Base-by-base conservation (phyloP, 768 basidiomycete species). In the Leccinellum luteum region DNA sequence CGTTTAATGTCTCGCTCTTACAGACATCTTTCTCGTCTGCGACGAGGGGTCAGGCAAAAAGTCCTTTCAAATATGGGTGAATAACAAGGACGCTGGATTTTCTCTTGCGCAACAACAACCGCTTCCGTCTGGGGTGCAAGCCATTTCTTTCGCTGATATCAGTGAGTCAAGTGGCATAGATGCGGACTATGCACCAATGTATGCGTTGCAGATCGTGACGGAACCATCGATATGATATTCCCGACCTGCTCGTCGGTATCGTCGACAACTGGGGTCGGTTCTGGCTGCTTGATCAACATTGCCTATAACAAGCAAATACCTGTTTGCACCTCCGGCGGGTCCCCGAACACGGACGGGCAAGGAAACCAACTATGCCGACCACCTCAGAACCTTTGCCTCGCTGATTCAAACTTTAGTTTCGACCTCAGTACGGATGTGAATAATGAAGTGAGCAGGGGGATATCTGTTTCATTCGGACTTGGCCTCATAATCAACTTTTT, bases 141-240 rank as follows among this genome's bases (percentile, higher is more conserved):
- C 86, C 0, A 82, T 98, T 27, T 82, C 88, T 0, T 98, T 99
- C 64, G 94, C 90, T 41, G 96, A 99, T 62, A 82, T 98, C 62
- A 90, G 94, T 92, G 66, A 56, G 78, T 41, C 35, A 55, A 34
- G 2, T n/a, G 15, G 44, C 45, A 19, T 23, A 41, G 25, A 30
- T 31, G 9, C 3, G 23, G 8, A 31, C 23, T 57, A 6, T n/a
- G 49, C 17, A 52, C 52, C 21, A 7, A 54, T 19, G 38, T 48
- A 54, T 74, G 13, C 23, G 30, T 27, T 51, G 2, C 58, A 90
- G 95, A 98, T 66, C 86, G 97, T 7, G 97, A 98, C 64, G 97
- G 97, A 1, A 95, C 96, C 1, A 90, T 98, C 31, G 97, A 98
- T 70, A 85, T 98, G 81, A 79, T 99, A 47, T 93, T 98, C 67